A percentile compares a stretch with the other conserved stretches of the same genome.
Evolutionary conservation across 1,284 basidiomycete genomes (phyloP).

Genomic region (Kalmanozyma brasiliensis): DNA sequence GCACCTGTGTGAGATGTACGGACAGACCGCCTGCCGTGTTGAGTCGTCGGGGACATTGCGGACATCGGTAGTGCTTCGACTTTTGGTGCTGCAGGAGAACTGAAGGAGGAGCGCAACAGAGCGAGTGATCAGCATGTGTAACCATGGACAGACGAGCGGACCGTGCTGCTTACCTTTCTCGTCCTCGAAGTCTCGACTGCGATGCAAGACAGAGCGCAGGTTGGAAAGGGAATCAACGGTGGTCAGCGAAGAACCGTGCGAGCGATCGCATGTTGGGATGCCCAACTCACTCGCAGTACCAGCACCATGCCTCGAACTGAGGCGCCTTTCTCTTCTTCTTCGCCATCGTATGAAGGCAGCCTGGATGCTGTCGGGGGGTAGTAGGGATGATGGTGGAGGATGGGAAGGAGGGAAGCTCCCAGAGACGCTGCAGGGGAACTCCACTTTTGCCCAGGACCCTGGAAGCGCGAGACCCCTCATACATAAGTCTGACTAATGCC

Average conservation of each 20-base stretch:
- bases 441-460: conserved; percentile 24
- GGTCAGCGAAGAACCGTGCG: not conserved
- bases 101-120: conserved; percentile 62
- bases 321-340: conserved; percentile 67
- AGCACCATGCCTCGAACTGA: conserved; percentile 80
- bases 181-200: conserved; percentile 67
- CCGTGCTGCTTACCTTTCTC: conserved; percentile 62
- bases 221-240: not conserved
- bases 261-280: too few relatives aligned
- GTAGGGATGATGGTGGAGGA: conserved; percentile 7
- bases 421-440: not conserved
- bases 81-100: conserved; percentile 99
- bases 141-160: too few relatives aligned
- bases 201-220: not conserved
- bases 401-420: not conserved
- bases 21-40: conserved; percentile 97
- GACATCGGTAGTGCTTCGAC: conserved; percentile 98
- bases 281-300: conserved; percentile 91
- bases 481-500: too few relatives aligned
- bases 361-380: not conserved
- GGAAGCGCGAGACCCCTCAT: not conserved
- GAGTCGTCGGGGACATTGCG: conserved; percentile 90
- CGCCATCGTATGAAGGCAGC: conserved; percentile 47
- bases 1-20: conserved; percentile 98
- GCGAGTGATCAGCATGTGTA: too few relatives aligned